Conservation (phyloP, 139 green algal genomes). For the Trebouxia sp. region DNA sequence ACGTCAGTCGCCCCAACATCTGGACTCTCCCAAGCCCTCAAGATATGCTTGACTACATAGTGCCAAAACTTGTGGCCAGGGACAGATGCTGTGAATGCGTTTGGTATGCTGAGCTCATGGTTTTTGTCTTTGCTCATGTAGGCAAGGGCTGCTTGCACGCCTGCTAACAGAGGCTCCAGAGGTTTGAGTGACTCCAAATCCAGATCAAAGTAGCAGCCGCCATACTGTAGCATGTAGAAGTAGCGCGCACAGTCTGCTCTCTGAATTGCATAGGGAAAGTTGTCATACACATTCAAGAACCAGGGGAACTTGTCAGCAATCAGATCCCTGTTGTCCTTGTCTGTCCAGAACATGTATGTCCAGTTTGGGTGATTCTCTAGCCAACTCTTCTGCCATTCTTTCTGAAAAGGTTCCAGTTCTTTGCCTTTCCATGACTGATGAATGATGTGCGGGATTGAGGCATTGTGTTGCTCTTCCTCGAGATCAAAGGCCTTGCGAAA, state of each 20-base stretch:
- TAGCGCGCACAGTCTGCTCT: conserved; percentile 1
- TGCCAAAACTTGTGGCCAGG: conserved; percentile 5
- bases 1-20: background rate
- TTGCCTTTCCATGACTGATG: conserved; percentile 2
- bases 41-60: background rate
- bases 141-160: background rate
- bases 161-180: background rate
- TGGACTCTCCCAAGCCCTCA: background rate
- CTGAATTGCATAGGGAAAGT: background rate
- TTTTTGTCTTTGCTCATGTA: background rate
- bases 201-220: conserved; percentile 11
- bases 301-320: conserved; percentile 7
- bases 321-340: conserved; percentile 18
- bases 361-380: conserved; percentile 20
- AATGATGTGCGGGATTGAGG: background rate
- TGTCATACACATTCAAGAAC: conserved; percentile 12
- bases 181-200: conserved; percentile 20
- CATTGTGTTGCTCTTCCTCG: background rate
- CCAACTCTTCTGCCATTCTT: conserved; percentile 13
- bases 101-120: background rate
- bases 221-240: conserved; percentile 29
- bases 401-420: background rate
- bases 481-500: background rate
- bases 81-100: conserved; percentile 2
- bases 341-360: conserved; percentile 28